phyloP scores from a whole-genome alignment of 2,329 filamentous ascomycete species.

The Cercospora sp. region DNA sequence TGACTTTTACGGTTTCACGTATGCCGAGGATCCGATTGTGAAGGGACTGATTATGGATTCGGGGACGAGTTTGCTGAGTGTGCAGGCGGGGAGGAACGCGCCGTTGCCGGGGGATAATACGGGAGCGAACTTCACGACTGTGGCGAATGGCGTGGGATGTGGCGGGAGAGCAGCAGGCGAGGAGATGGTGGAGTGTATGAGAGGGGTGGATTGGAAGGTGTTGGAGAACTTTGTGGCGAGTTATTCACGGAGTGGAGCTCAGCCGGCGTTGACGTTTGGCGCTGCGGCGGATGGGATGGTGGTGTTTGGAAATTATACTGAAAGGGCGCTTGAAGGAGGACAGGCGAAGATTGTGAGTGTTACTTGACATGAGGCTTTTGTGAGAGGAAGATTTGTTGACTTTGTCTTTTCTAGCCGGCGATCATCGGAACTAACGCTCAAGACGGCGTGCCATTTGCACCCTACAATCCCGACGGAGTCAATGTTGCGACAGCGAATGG shows the following conservation, averaged over 20 bases:
- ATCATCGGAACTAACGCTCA: slow-evolving; percentile 42
- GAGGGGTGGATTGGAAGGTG: slow-evolving; percentile 16
- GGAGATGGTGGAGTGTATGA: slow-evolving; percentile 22
- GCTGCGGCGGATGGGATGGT: slow-evolving; percentile 31
- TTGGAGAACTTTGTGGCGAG: slow-evolving; percentile 24
- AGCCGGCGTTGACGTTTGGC: slow-evolving; percentile 35
- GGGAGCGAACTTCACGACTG: slow-evolving; percentile 31
- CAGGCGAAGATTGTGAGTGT: slow-evolving; percentile 41
- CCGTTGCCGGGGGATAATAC: slow-evolving; percentile 15
- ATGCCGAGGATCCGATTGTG: slow-evolving; percentile 41
- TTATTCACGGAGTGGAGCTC: slow-evolving; percentile 17
- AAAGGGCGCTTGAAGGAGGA: slow-evolving; percentile 24
- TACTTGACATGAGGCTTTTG: neutral
- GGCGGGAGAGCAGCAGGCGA: slow-evolving; percentile 33
- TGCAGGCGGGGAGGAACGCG: neutral
- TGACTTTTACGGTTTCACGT: slow-evolving; percentile 40
- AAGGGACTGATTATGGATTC: slow-evolving; percentile 42
- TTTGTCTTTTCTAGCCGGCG: slow-evolving; percentile 30
- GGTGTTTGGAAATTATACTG: slow-evolving; percentile 34
- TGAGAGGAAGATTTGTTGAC: no score
- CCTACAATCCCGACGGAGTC: slow-evolving; percentile 39
- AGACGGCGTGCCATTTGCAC: slow-evolving; percentile 40
- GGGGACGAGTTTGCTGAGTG: slow-evolving; percentile 37
- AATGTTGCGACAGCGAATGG: slow-evolving; percentile 19
- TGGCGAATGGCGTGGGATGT: slow-evolving; percentile 26